phyloP scores from a whole-genome alignment of 192 early-diverging fungal species.

The Coemansia sp. region DNA sequence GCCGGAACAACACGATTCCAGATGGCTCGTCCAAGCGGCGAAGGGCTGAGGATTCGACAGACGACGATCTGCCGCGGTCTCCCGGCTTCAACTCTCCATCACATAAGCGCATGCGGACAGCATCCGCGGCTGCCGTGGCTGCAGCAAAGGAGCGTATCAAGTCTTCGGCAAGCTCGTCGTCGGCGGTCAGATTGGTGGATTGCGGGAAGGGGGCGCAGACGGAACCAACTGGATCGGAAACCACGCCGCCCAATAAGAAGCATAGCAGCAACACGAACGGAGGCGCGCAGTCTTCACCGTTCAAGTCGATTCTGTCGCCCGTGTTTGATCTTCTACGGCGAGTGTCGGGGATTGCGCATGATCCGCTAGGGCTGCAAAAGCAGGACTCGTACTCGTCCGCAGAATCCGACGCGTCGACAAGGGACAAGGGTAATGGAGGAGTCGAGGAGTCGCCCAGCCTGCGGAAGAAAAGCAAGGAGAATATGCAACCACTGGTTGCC shows the following conservation, averaged over 20 bases:
- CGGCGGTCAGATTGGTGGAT: not conserved
- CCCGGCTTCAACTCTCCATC: conserved; percentile 3
- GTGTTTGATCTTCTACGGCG: conserved; percentile 43
- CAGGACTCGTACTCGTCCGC: conserved; percentile 7
- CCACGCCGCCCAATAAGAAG: not conserved
- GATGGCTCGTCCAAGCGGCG: conserved; percentile 4
- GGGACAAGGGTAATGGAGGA: conserved; percentile 4
- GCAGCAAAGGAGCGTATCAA: not conserved
- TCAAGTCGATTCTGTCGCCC: conserved; percentile 49
- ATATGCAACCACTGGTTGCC: not conserved
- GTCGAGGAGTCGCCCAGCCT: not conserved
- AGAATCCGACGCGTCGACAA: not conserved
- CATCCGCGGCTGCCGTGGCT: not conserved
- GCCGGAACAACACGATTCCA: not conserved
- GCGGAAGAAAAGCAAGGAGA: not conserved
- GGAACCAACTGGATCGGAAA: not conserved
- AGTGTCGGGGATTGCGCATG: conserved; percentile 45
- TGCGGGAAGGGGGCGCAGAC: not conserved
- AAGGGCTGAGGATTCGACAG: not conserved
- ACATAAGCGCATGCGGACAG: conserved; percentile 2
- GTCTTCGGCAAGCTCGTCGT: not conserved
- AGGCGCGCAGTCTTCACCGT: conserved; percentile 29
- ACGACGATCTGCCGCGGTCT: not conserved
- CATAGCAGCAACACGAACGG: conserved; percentile 2
- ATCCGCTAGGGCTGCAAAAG: conserved; percentile 22